A percentile compares a stretch with the other conserved stretches of the same genome.
Evolutionary conservation across 805 yeast genomes (phyloP).

Genomic region (Jamesozyma jinghongensis): DNA sequence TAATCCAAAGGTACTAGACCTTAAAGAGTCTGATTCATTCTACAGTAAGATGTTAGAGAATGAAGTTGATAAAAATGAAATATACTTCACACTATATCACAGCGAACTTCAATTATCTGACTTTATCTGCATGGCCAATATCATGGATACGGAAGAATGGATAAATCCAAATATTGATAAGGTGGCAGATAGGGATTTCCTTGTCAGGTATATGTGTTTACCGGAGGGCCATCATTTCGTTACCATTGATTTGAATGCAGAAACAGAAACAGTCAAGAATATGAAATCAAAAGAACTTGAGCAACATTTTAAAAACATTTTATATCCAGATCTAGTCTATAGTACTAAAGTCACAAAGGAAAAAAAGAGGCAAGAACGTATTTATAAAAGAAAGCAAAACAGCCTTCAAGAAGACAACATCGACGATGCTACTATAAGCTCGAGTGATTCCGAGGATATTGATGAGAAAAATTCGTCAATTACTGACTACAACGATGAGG

Average conservation of each 20-base stretch:
- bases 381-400: background rate
- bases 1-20: slow-evolving; percentile 12
- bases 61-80: slow-evolving; percentile 32
- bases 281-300: slow-evolving; percentile 11
- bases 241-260: slow-evolving; percentile 8
- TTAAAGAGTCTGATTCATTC: slow-evolving; percentile 6
- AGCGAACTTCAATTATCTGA: slow-evolving; percentile 34
- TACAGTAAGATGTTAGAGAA: slow-evolving; percentile 11
- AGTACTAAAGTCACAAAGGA: background rate
- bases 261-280: slow-evolving; percentile 3
- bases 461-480: background rate
- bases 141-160: slow-evolving; percentile 33
- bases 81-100: slow-evolving; percentile 43
- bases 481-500: background rate
- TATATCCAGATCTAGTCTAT: slow-evolving; percentile 2
- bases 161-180: background rate
- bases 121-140: slow-evolving; percentile 36
- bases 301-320: slow-evolving; percentile 13
- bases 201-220: slow-evolving; percentile 14
- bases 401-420: no score
- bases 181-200: slow-evolving; percentile 4
- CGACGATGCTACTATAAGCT: background rate
- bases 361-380: background rate
- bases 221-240: slow-evolving; percentile 12
- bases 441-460: background rate